Base-by-base conservation (phyloP, 2,329 filamentous ascomycete genomes). In the Beauveria sp. region DNA sequence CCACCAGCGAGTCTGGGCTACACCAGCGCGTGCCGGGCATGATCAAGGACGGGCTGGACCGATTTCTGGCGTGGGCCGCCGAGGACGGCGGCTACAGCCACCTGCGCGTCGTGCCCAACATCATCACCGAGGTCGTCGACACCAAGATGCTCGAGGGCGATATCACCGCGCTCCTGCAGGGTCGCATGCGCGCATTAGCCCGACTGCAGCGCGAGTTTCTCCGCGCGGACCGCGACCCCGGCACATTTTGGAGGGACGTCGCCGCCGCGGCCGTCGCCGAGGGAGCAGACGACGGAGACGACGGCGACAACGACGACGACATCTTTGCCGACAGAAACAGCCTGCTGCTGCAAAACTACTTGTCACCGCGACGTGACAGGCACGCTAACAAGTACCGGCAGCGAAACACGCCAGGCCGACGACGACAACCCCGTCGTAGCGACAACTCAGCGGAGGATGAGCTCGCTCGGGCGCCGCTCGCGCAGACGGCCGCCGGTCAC, bases 31-130 rank as follows among this genome's bases (percentile, higher is more conserved):
- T 71, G 5, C 66, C 74, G 0, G 51, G 43, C 0, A 65, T 72
- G 28, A 73, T 78, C 56, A 73, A 73, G 52, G 72, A 67, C 52
- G 68, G 70, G 16, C 61, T 79, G 1, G 69, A 71, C 28, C 67
- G 66, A 43, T 77, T 74, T 56, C 55, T 75, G n/a, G 68, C 64
- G 22, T 79, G 77, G 77, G 74, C 77, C 1, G 72, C 74, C n/a
- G 69, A 72, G 16, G 77, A 79, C 42, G 77, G 74, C 20, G 70
- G 69, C 26, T 78, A 74, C 64, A 63, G 65, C 7, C 64, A 71
- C 45, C 66, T 74, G 3, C 67, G 70, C 2, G 69, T 71, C 34
- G 67, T 77, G 2, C 75, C 76, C 14, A 79, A 79, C 62, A 68
- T 78, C 40, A 64, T 75, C 28, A 69, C 71, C 26, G 74, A 75